Conservation (phyloP, 805 yeast species). For the Schwanniomyces vanrijiae region DNA sequence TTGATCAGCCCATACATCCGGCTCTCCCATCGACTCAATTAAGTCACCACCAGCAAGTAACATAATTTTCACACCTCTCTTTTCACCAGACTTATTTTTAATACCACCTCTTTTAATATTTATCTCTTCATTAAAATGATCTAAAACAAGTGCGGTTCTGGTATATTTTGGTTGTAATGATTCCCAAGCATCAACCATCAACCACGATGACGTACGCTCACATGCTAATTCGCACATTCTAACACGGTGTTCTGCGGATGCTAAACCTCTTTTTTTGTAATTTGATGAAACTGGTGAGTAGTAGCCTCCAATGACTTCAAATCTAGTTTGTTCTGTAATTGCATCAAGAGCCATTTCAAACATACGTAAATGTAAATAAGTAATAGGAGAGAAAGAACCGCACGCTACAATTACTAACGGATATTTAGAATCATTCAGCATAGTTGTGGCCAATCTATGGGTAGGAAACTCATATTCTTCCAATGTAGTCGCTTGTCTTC, state of each 20-base stretch:
- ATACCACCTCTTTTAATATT: constrained; percentile 90
- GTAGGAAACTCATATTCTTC: constrained; percentile 79
- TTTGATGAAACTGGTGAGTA: constrained; percentile 94
- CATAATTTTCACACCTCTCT: constrained; percentile 90
- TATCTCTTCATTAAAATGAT: constrained; percentile 94
- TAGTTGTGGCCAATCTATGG: constrained; percentile 72
- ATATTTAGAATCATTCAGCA: constrained; percentile 72
- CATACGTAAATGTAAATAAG: constrained; percentile 93
- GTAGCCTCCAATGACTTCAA: constrained; percentile 95
- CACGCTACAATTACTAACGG: constrained; percentile 96
- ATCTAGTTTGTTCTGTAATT: constrained; percentile 84
- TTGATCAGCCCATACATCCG: constrained; percentile 97
- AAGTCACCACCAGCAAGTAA: constrained; percentile 96
- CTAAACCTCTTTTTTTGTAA: constrained; percentile 90
- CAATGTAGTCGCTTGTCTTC: constrained; percentile 76
- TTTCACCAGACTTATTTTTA: constrained; percentile 52
- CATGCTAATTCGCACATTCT: constrained; percentile 98
- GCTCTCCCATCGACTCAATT: constrained; percentile 99
- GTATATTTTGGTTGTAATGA: constrained; percentile 87
- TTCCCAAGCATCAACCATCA: constrained; percentile 99
- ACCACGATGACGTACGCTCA: constrained; percentile 94
- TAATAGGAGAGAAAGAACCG: constrained; percentile 95
- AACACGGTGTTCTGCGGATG: constrained; percentile 85
- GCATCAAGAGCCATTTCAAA: constrained; percentile 98
- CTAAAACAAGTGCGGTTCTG: constrained; percentile 91